A percentile compares a stretch with the other conserved stretches of the same genome.
phyloP scores from a whole-genome alignment of 306 rosid genomes.

The Trichosanthes truncata region DNA sequence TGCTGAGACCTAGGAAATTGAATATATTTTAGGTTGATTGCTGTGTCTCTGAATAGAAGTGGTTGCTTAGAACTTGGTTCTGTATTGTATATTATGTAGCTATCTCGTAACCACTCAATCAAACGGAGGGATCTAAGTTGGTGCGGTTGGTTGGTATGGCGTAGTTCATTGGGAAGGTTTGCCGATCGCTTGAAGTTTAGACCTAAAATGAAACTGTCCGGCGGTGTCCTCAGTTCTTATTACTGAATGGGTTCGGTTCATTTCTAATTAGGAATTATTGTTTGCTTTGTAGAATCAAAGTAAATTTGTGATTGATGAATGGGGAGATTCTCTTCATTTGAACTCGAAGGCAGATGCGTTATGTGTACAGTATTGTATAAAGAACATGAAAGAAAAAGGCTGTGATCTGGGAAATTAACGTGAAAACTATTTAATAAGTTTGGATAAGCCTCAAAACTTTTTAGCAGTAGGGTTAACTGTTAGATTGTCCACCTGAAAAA shows the following conservation, averaged over 20 bases:
- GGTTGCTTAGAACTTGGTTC: neutral
- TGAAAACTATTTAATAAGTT: neutral
- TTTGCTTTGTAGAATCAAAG: neutral
- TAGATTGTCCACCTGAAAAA: neutral
- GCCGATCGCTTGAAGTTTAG: neutral
- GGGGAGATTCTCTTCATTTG: neutral
- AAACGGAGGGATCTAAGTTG: neutral
- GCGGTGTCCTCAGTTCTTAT: neutral
- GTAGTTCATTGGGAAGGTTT: neutral
- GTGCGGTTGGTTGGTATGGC: neutral
- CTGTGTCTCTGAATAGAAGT: neutral
- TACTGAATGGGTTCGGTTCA: neutral
- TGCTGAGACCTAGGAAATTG: constrained; percentile 8
- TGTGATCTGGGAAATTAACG: neutral
- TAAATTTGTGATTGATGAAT: neutral
- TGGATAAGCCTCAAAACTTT: neutral
- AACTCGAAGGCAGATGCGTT: neutral
- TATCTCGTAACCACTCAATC: neutral
- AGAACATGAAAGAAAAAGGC: neutral
- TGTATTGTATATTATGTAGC: neutral
- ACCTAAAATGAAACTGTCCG: neutral
- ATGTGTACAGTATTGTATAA: neutral
- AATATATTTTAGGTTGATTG: neutral
- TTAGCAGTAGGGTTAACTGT: neutral
- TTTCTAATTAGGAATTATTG: neutral